These are phyloP conservation scores for Isabelozyma rhagii DNA, from an alignment of 805 yeast genomes.

Conservation along the genomic window DNA sequence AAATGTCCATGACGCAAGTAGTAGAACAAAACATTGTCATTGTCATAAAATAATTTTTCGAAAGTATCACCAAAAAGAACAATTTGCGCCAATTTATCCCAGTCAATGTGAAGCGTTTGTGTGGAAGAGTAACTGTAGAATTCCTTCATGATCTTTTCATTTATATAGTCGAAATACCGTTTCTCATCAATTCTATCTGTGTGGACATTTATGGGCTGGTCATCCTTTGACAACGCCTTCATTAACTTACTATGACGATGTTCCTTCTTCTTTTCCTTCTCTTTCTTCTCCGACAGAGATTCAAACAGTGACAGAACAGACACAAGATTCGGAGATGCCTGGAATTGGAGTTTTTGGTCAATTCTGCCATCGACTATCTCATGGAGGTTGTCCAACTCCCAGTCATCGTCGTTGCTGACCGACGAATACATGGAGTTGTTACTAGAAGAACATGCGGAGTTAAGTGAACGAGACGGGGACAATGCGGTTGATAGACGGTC, in stretches of 20 bases:
- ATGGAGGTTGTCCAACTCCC: background rate
- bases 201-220: background rate
- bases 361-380: background rate
- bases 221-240: background rate
- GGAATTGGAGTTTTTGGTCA: background rate
- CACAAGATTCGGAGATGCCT: background rate
- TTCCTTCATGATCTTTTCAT: background rate
- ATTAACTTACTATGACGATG: background rate
- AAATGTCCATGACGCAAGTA: constrained; percentile 12
- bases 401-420: background rate
- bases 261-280: background rate
- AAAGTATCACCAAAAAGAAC: constrained; percentile 17
- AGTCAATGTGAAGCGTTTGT: constrained; percentile 6
- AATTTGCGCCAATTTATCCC: constrained; percentile 15
- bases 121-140: constrained; percentile 3
- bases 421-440: background rate
- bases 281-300: background rate
- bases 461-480: background rate
- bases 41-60: constrained; percentile 6
- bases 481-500: background rate
- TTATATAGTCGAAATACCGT: constrained; percentile 1
- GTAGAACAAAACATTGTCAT: constrained; percentile 1
- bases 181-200: constrained; percentile 1
- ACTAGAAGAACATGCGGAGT: background rate
- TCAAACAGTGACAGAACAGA: background rate